A percentile compares a stretch with the other conserved stretches of the same genome.
Evolutionary conservation across 2,329 filamentous ascomycete genomes (phyloP).

Genomic region (Microcera coccophila): DNA sequence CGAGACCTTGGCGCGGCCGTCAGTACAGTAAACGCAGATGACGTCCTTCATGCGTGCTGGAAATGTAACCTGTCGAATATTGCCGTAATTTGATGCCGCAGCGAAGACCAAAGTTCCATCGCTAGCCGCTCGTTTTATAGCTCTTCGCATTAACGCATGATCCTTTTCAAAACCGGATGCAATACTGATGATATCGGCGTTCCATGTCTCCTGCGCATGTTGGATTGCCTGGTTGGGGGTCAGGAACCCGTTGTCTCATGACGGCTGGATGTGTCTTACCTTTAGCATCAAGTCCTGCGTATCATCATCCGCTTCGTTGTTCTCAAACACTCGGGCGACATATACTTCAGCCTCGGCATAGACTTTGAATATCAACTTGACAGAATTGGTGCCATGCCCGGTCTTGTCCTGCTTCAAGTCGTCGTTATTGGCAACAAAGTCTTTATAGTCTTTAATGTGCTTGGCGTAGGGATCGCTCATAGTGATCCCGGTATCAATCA

Average conservation of each 20-base stretch:
- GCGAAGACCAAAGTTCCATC: conserved; percentile 6
- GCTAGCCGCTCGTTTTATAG: conserved; percentile 3
- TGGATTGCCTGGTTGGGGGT: conserved; percentile 2
- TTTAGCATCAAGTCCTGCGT: conserved; percentile 8
- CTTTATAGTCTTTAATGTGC: conserved; percentile 4
- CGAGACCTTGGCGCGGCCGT: conserved; percentile 4
- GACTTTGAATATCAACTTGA: conserved; percentile 3
- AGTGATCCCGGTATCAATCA: conserved; percentile 5
- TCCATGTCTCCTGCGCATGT: conserved; percentile 4
- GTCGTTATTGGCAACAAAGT: conserved; percentile 5
- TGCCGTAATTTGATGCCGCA: conserved; percentile 11
- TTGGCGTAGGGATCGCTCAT: conserved; percentile 1
- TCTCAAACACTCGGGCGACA: conserved; percentile 6
- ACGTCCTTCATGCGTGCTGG: conserved; percentile 9
- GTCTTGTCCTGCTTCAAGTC: conserved; percentile 4
- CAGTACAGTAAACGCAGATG: conserved; percentile 8
- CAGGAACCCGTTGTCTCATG: background rate
- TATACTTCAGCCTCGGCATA: conserved; percentile 6
- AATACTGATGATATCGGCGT: conserved; percentile 9
- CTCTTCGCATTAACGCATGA: conserved; percentile 1
- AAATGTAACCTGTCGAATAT: conserved; percentile 8
- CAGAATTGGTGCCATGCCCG: conserved; percentile 6
- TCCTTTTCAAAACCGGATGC: conserved; percentile 9
- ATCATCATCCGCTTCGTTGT: conserved; percentile 2
- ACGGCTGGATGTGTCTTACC: background rate